phyloP scores from a whole-genome alignment of 441 rosid species.

The Erodium trifolium region DNA sequence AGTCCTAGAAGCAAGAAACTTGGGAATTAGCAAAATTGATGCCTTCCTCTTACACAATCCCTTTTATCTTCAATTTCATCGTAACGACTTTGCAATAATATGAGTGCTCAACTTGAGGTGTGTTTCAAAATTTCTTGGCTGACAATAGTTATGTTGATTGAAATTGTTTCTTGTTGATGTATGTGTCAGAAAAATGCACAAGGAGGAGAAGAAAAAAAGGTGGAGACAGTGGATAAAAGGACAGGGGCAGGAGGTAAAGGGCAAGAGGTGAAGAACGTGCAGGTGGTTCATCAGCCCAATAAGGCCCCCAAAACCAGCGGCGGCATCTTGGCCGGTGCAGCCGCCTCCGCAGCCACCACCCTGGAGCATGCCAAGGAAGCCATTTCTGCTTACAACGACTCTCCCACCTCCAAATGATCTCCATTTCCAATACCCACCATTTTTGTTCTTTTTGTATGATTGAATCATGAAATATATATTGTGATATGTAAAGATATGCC shows the following conservation, averaged over 20 bases:
- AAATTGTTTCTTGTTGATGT: background rate
- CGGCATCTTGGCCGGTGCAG: conserved; percentile 47
- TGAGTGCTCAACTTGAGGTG: conserved; percentile 5
- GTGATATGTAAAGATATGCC: background rate
- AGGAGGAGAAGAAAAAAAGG: conserved; percentile 23
- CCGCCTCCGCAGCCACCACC: conserved; percentile 42
- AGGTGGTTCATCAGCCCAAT: conserved; percentile 41
- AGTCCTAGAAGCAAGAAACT: background rate
- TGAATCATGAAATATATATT: background rate
- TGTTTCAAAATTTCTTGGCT: background rate
- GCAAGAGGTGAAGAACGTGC: conserved; percentile 34
- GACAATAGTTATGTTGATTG: background rate
- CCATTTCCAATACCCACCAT: background rate
- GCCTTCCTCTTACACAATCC: conserved; percentile 1
- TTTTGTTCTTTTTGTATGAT: background rate
- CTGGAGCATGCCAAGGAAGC: conserved; percentile 53
- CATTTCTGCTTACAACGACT: conserved; percentile 24
- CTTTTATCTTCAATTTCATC: background rate
- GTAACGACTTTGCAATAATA: background rate
- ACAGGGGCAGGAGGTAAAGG: conserved; percentile 48
- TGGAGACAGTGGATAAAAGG: conserved; percentile 27
- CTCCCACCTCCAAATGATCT: conserved; percentile 6
- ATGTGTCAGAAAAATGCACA: conserved; percentile 15
- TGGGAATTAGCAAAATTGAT: background rate
- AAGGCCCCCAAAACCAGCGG: conserved; percentile 40